Evolutionary conservation across 2,329 filamentous ascomycete genomes (phyloP), one percentile per base, ranked within the genome.

Genomic region (Ascochyta koolunga): DNA sequence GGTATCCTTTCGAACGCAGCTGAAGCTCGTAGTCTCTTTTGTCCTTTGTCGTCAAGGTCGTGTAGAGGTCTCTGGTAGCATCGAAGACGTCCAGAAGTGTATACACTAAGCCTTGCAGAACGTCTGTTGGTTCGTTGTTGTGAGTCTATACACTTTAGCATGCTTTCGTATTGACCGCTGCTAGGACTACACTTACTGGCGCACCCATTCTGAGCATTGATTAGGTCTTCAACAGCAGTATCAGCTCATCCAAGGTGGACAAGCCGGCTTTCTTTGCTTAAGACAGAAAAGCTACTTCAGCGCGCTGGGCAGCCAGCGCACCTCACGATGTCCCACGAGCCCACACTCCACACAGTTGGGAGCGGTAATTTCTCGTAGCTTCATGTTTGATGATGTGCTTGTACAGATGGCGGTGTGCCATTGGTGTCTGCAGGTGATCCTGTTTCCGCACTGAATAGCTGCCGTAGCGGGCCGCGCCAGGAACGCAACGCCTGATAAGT

Each of bases 371-470:
- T 51, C 56, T 49, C 50, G 59, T 51, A 40, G 54, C 45, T 35
- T 56, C 54, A 72, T 69, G 66, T 67, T 61, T 50, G 55, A 63
- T 69, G 65, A 71, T 71, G 64, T 58, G 56, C 59, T 61, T 66
- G 69, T 69, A 72, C 69, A 72, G 69, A 68, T 74, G 70, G 68
- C 71, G 69, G 18, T 45, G 59, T 45, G 57, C 64, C 55, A 73
- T 73, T 74, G 71, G 71, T 54, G 59, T 50, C 47, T 56, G 44
- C 24, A 48, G 37, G 55, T 43, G 45, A 51, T 44, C 54, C 29
- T 37, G 18, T 43, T 48, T 40, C 39, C 40, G 58, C 66, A 64
- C 63, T 62, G 69, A 44, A 48, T 60, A 50, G 54, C 39, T 46
- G 56, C 64, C 57, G 67, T 48, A 60, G 61, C 65, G 65, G 66